Percentiles rank a stretch among this genome's conserved stretches.
Evolutionary conservation across 352 stramenopile genomes (phyloP).

Genomic region (Stephanocyclus meneghinianus): DNA sequence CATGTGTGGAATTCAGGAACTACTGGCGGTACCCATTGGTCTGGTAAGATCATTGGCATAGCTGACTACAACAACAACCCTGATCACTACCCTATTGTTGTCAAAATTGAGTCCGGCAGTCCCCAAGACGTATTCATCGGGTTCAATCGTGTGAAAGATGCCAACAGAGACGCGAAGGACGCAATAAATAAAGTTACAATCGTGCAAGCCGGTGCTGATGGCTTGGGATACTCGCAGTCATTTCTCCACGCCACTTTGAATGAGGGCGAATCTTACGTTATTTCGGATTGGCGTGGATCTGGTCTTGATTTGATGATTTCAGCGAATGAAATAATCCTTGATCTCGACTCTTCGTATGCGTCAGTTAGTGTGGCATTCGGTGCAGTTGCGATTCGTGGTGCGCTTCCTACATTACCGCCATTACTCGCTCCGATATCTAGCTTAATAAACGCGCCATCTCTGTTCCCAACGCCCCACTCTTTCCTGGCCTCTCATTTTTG

Average conservation of each 20-base stretch:
- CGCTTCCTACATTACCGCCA: background rate
- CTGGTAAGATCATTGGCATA: constrained; percentile 40
- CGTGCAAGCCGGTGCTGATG: constrained; percentile 31
- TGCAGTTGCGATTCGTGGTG: background rate
- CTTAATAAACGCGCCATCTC: constrained; percentile 9
- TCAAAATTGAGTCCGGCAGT: constrained; percentile 39
- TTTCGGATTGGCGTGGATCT: constrained; percentile 30
- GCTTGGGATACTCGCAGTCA: constrained; percentile 39
- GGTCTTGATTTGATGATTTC: constrained; percentile 26
- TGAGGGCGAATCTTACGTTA: constrained; percentile 19
- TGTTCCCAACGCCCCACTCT: background rate
- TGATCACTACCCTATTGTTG: constrained; percentile 21
- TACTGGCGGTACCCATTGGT: constrained; percentile 16
- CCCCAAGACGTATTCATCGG: constrained; percentile 41
- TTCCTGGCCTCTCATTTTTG: no score
- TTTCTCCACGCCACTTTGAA: constrained; percentile 31
- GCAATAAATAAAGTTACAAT: constrained; percentile 40
- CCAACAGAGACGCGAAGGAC: constrained; percentile 38
- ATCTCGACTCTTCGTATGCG: constrained; percentile 22
- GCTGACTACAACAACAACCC: constrained; percentile 52
- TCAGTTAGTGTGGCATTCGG: constrained; percentile 24
- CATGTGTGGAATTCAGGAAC: constrained; percentile 23
- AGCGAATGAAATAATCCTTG: constrained; percentile 29
- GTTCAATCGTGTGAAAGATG: constrained; percentile 52
- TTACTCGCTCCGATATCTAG: no score